Conservation (phyloP, 2,329 filamentous ascomycete genomes). For the Xylariales sp. region DNA sequence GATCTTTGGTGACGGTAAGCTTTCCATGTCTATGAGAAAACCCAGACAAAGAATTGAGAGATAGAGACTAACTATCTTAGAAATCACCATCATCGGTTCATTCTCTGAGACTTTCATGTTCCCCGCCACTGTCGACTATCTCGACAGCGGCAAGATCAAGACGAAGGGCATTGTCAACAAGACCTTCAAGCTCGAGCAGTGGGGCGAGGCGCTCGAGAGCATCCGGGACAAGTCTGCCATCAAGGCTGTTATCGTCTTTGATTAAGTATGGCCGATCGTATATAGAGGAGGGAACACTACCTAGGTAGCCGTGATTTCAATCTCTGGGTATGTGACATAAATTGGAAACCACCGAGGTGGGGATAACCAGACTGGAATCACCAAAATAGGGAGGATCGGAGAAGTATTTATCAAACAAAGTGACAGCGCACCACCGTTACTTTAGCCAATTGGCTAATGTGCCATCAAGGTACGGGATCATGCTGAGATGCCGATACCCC, state of each 20-base stretch:
- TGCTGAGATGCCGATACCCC: background rate
- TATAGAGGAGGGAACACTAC: slow-evolving; percentile 6
- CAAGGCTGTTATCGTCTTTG: slow-evolving; percentile 69
- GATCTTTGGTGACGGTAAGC: slow-evolving; percentile 52
- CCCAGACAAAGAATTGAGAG: slow-evolving; percentile 10
- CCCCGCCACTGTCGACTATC: slow-evolving; percentile 48
- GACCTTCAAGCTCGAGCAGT: slow-evolving; percentile 68
- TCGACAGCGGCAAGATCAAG: slow-evolving; percentile 56
- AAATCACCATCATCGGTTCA: slow-evolving; percentile 68
- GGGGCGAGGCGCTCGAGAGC: slow-evolving; percentile 63
- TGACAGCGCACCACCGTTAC: background rate
- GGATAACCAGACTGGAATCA: too few species aligned
- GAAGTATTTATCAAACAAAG: background rate
- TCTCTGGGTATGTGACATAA: background rate
- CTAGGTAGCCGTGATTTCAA: slow-evolving; percentile 2
- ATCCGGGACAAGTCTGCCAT: slow-evolving; percentile 70
- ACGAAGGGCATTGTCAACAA: slow-evolving; percentile 69
- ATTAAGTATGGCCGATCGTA: slow-evolving; percentile 32
- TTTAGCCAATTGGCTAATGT: slow-evolving; percentile 9
- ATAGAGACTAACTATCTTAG: slow-evolving; percentile 34
- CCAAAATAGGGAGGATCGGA: background rate
- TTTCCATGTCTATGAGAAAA: too few species aligned
- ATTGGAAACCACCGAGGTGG: background rate
- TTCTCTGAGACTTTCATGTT: slow-evolving; percentile 74
- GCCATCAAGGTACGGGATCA: slow-evolving; percentile 10